phyloP scores from a whole-genome alignment of 2,329 filamentous ascomycete genomes.

The Penicillium freii region DNA sequence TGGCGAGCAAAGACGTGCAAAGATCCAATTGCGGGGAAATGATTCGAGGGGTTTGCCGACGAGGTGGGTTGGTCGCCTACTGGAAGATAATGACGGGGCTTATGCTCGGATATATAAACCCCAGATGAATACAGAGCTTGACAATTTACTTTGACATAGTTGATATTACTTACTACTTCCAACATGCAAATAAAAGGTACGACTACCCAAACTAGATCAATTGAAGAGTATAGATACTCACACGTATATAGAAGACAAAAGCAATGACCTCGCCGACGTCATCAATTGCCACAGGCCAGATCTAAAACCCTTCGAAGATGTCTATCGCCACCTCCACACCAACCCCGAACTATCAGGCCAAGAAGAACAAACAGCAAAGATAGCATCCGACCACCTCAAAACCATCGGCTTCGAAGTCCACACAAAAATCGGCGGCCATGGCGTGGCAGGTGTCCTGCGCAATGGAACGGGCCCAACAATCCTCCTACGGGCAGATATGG shows the following conservation, averaged over 20 bases:
- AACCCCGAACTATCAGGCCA: conserved; percentile 58
- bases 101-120: background rate
- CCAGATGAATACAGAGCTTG: background rate
- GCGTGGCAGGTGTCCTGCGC: conserved; percentile 55
- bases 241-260: background rate
- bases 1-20: background rate
- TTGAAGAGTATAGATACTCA: background rate
- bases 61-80: background rate
- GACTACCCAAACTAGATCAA: background rate
- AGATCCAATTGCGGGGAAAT: background rate
- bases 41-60: conserved; percentile 7
- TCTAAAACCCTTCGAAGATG: conserved; percentile 46
- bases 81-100: background rate
- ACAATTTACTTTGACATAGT: background rate
- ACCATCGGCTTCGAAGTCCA: conserved; percentile 46
- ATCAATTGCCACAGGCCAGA: conserved; percentile 42
- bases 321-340: conserved; percentile 58
- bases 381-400: conserved; percentile 44
- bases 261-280: conserved; percentile 15
- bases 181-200: conserved; percentile 9
- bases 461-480: conserved; percentile 58
- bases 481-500: conserved; percentile 62
- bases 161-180: background rate
- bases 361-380: conserved; percentile 52
- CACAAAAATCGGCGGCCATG: conserved; percentile 57